Conservation (phyloP, 163 green algal species). For the Trebouxiophyceae sp. region DNA sequence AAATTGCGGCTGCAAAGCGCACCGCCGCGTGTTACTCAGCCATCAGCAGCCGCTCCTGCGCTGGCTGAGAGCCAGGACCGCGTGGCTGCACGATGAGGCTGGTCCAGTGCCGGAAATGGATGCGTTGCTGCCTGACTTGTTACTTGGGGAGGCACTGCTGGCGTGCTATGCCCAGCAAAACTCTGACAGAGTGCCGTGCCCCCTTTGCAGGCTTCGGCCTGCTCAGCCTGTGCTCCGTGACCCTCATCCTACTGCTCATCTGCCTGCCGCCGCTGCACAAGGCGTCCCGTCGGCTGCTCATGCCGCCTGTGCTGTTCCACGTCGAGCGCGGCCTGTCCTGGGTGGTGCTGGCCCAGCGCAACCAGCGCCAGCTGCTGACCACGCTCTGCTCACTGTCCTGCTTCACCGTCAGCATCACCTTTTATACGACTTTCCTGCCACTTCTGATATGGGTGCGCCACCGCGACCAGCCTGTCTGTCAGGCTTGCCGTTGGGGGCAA, state of each 20-base stretch:
- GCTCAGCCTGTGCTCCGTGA: constrained; percentile 1
- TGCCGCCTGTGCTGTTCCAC: constrained; percentile 16
- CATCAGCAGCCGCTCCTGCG: too few species aligned
- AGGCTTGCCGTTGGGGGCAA: background rate
- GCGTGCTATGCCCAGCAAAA: too few species aligned
- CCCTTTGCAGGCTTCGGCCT: background rate
- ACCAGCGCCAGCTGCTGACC: constrained; percentile 27
- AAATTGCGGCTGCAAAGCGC: too few species aligned
- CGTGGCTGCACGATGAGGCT: too few species aligned
- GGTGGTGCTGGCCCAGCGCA: constrained; percentile 19
- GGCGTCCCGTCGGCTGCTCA: constrained; percentile 13
- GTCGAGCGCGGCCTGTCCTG: constrained; percentile 28
- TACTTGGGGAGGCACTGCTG: too few species aligned
- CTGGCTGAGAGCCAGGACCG: too few species aligned
- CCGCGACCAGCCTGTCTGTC: too few species aligned
- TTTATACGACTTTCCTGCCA: constrained; percentile 41
- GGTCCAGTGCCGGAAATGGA: too few species aligned
- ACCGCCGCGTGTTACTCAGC: too few species aligned
- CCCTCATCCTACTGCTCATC: constrained; percentile 25
- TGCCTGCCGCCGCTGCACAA: constrained; percentile 30
- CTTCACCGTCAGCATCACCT: constrained; percentile 27
- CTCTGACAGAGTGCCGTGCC: background rate
- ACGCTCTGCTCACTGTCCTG: constrained; percentile 20
- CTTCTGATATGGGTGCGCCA: constrained; percentile 26
- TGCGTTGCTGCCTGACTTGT: too few species aligned